Evolutionary conservation across 768 basidiomycete genomes (phyloP).

Genomic region (Podaxis carcinomalis): DNA sequence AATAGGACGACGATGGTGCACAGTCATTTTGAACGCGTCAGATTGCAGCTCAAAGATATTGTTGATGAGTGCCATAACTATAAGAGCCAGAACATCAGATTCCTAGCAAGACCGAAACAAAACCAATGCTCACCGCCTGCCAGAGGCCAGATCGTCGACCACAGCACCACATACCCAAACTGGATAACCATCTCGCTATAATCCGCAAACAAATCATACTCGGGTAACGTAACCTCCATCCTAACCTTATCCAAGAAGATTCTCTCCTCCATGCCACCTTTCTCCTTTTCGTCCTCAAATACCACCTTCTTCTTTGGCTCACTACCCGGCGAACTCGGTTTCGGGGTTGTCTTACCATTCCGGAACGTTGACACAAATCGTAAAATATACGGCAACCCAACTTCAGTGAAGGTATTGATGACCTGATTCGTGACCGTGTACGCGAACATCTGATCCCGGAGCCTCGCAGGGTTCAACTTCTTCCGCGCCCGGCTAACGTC

Average conservation of each 20-base stretch:
- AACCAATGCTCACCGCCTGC: slow-evolving; percentile 54
- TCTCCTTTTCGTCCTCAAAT: slow-evolving; percentile 64
- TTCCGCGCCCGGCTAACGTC: slow-evolving; percentile 44
- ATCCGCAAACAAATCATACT: slow-evolving; percentile 79
- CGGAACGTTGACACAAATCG: slow-evolving; percentile 49
- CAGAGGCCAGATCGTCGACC: slow-evolving; percentile 93
- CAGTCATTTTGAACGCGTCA: slow-evolving; percentile 93
- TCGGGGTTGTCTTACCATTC: slow-evolving; percentile 9
- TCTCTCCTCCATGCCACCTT: slow-evolving; percentile 60
- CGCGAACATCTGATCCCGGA: slow-evolving; percentile 92
- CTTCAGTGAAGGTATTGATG: slow-evolving; percentile 70
- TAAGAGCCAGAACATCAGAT: neutral
- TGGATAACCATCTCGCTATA: slow-evolving; percentile 97
- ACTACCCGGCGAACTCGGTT: slow-evolving; percentile 16
- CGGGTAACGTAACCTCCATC: slow-evolving; percentile 72
- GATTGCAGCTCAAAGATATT: slow-evolving; percentile 89
- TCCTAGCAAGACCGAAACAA: neutral
- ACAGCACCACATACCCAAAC: slow-evolving; percentile 89
- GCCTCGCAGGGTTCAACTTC: slow-evolving; percentile 62
- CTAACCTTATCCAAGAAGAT: slow-evolving; percentile 78
- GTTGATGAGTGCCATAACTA: slow-evolving; percentile 83
- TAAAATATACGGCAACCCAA: slow-evolving; percentile 76
- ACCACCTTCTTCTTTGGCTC: slow-evolving; percentile 60
- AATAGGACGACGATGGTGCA: slow-evolving; percentile 79
- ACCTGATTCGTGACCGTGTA: slow-evolving; percentile 88